Conservation (phyloP, 495 filamentous ascomycete species). For the Tuber melanosporum region DNA sequence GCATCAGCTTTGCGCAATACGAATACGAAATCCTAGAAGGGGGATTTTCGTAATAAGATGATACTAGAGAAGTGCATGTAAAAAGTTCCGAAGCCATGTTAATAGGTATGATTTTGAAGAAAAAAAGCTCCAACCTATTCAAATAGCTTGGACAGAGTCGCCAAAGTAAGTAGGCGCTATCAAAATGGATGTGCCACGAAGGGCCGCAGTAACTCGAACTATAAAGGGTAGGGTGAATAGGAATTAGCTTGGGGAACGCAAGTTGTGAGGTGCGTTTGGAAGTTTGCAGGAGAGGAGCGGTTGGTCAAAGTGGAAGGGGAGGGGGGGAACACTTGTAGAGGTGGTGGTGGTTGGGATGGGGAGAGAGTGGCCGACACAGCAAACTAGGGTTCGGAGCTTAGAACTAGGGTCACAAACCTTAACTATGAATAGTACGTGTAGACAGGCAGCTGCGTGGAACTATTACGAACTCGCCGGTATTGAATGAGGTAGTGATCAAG, state of each 20-base stretch:
- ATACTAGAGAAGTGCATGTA: constrained; percentile 14
- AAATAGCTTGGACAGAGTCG: constrained; percentile 39
- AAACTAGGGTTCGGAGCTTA: background rate
- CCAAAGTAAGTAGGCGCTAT: constrained; percentile 35
- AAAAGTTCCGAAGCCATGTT: background rate
- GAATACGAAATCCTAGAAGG: background rate
- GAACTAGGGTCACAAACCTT: background rate
- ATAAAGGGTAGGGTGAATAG: background rate
- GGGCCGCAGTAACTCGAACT: constrained; percentile 10
- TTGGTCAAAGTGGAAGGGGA: constrained; percentile 19
- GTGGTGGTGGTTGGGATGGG: constrained; percentile 20
- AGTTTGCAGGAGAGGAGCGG: constrained; percentile 11
- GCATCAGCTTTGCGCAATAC: constrained; percentile 26
- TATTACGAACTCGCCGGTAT: background rate
- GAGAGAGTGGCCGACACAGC: constrained; percentile 9
- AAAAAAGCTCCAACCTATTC: constrained; percentile 37
- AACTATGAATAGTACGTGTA: constrained; percentile 1
- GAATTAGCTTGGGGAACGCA: background rate
- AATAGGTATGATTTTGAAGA: background rate
- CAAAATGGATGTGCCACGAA: constrained; percentile 23
- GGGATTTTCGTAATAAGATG: constrained; percentile 9
- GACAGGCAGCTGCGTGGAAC: background rate
- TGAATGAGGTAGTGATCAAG: background rate
- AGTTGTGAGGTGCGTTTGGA: constrained; percentile 14
- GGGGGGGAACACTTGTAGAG: constrained; percentile 13